Base-by-base conservation (phyloP, 2,329 filamentous ascomycete genomes). In the Pyricularia grisea region DNA sequence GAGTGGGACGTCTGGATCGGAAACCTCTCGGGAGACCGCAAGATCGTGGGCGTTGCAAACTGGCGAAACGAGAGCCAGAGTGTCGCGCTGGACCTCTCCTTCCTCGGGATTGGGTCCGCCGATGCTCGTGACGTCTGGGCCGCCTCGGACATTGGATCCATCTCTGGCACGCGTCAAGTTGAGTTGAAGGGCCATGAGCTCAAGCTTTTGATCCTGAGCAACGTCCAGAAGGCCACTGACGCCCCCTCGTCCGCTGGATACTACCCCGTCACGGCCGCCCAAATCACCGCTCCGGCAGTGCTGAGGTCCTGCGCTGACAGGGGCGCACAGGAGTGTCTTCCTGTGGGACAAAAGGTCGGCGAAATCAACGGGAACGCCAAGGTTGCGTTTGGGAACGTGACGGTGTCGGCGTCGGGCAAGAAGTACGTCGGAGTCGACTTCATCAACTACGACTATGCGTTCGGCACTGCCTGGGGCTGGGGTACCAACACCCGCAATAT, bases 1-100 rank as follows among this genome's bases (percentile, higher is more conserved):
- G 79, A 81, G 61, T 85, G 82, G 75, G 84, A 87, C 68, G 74
- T 85, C 0, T 86, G 83, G 83, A 79, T 80, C 30, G 84, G 83
- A 0, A 77, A 81, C 9, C 76, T 86, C 1, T 82, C 82, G 0
- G 79, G 76, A 0, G 77, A 74, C 0, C 76, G 82, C 3, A 78
- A 75, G 4, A 82, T 85, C 0, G 76, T 82, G 0, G 83, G 80
- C 0, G 70, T 85, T 14, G 79, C 83, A 7, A 86, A 86, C 73
- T 86, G 84, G 84, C 77, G 74, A 55, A 81, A 82, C 55, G 77
- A 79, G 66, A 76, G 78, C 0, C 78, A 83, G 69, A 76, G 77
- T 0, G 76, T 84, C 14, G 75, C 78, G 0, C 71, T 86, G 4
- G 77, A 83, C 70, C 71, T 85, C 4, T 77, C 79, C 68, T 73